A percentile compares a stretch with the other conserved stretches of the same genome.
These are phyloP conservation scores for Pinus tabuliformis DNA, from an alignment of 75 land plant species.

Conservation along the genomic window DNA sequence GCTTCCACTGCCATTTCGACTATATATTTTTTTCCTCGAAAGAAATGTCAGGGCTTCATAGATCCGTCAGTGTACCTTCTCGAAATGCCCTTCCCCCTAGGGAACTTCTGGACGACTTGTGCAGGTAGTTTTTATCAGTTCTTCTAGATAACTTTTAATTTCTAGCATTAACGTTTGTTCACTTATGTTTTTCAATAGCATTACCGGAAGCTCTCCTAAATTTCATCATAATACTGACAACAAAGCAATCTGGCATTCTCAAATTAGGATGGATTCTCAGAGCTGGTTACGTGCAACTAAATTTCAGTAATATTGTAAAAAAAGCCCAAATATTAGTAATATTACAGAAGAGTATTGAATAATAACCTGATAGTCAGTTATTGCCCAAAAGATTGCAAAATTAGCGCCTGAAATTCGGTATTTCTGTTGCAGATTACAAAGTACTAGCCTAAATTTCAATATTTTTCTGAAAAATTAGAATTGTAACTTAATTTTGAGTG, in stretches of 20 bases:
- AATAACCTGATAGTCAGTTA: too few relatives aligned
- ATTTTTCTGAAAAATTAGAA: too few relatives aligned
- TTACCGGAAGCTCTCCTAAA: background rate
- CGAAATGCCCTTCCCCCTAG: slow-evolving; percentile 63
- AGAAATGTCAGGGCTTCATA: slow-evolving; percentile 34
- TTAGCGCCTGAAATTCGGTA: too few relatives aligned
- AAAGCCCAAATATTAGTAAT: background rate
- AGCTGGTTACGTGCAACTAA: background rate
- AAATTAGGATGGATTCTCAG: background rate
- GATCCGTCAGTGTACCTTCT: slow-evolving; percentile 30
- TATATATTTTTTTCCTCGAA: background rate
- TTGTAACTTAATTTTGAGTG: too few relatives aligned
- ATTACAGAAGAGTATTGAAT: too few relatives aligned
- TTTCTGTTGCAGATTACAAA: too few relatives aligned
- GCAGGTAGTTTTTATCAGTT: slow-evolving; percentile 58
- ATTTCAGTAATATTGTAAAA: background rate
- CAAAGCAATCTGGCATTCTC: background rate
- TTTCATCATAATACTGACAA: background rate
- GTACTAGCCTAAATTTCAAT: too few relatives aligned
- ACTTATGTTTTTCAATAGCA: background rate
- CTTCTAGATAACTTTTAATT: background rate
- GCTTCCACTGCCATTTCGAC: background rate
- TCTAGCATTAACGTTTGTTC: background rate
- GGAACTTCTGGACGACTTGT: slow-evolving; percentile 96
- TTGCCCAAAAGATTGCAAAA: too few relatives aligned